Base-by-base conservation (phyloP, 1,284 basidiomycete genomes). In the Serendipita sp. region DNA sequence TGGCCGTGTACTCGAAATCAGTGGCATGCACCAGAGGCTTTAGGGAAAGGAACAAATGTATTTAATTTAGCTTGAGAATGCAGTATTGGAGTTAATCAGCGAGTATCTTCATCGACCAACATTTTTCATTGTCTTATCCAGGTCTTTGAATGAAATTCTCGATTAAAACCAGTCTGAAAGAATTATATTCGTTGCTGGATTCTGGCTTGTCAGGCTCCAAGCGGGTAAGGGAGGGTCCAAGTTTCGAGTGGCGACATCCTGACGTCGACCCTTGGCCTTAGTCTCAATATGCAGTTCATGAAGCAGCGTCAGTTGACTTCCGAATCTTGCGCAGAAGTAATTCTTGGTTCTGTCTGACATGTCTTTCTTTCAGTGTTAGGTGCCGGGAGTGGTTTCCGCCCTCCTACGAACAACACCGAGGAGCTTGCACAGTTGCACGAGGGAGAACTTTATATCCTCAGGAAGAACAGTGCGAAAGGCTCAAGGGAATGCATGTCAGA, bases 401-500 rank as follows among this genome's bases (percentile, higher is more conserved):
- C 63, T 73, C 76, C 17, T n/a, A 34, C 22, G 32, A 32, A 8
- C 17, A 90, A 93, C 74, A 90, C 91, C 63, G 84, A 91, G 17
- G 93, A 96, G 73, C 81, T 99, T 61, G 92, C 96, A 61, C 95
- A 96, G 77, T 90, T 98, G 63, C 88, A 91, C 13, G 86, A 88
- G 66, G 96, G 95, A 2, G 87, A 93, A 70, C 82, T 99, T 34
- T 95, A 88, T 74, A 85, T 98, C 65, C 85, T 95, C 63, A 84
- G 95, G 60, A 89, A 92, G 44, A 91, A 90, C 65, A 89, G 87
- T 68, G 87, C 96, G 68, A 88, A 95, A 68, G 89, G 91, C 44
- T 88, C 88, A 10, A 79, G 93, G 69, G 95, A 98, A 79, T 99
- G 96, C 91, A 96, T 99, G 93, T 95, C 71, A 69, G 92, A 79